Evolutionary conservation across 1,284 basidiomycete species (phyloP).

Genomic region (Leccinum cinnamomeum): DNA sequence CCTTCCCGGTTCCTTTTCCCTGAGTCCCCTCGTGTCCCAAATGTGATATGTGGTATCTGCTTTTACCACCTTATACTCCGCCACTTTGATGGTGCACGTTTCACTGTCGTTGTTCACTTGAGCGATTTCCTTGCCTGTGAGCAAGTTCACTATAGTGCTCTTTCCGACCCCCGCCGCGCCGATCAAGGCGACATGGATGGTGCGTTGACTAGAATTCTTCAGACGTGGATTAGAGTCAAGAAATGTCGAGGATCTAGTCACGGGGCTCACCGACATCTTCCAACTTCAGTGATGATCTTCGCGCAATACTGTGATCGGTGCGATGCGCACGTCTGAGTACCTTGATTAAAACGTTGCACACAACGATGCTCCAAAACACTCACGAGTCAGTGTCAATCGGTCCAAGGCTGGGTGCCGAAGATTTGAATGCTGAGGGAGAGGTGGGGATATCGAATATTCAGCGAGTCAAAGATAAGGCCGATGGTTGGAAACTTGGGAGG

Average conservation of each 20-base stretch:
- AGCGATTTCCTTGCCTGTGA: constrained; percentile 17
- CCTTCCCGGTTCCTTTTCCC: constrained; percentile 8
- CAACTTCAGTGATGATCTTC: neutral
- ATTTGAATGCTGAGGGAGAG: neutral
- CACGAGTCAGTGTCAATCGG: neutral
- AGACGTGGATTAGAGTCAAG: constrained; percentile 3
- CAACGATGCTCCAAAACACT: neutral
- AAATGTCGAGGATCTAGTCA: neutral
- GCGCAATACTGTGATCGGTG: neutral
- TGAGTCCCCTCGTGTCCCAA: constrained; percentile 31
- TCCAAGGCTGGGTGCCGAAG: neutral
- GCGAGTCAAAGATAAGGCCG: too few species aligned
- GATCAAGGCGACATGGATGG: constrained; percentile 23
- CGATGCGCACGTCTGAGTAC: neutral
- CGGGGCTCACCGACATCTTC: constrained; percentile 22
- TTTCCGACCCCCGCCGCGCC: constrained; percentile 30
- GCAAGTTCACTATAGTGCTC: constrained; percentile 31
- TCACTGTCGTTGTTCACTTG: constrained; percentile 19
- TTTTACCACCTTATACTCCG: constrained; percentile 14
- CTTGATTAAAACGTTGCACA: neutral
- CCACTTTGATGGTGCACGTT: constrained; percentile 23
- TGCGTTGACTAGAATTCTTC: constrained; percentile 6
- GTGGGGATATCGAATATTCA: neutral
- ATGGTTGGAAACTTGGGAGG: too few species aligned
- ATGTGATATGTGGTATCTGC: constrained; percentile 11